Percentiles rank a stretch among this genome's conserved stretches.
Evolutionary conservation across 768 basidiomycete species (phyloP).

Genomic region (Mycena rosella): DNA sequence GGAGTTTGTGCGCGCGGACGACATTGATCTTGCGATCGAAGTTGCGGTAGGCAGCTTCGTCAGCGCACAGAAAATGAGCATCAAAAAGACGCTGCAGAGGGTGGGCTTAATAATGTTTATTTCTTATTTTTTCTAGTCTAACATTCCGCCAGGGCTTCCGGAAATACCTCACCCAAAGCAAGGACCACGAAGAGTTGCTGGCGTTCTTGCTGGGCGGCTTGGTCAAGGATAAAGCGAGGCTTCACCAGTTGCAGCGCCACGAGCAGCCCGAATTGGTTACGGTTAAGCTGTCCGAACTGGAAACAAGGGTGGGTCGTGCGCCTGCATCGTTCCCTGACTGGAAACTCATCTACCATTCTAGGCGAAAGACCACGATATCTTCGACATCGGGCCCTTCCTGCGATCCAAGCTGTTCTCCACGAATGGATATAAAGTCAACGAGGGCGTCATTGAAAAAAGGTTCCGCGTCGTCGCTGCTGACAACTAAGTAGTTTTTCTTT

Average conservation of each 20-base stretch:
- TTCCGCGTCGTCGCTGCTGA: slow-evolving; percentile 62
- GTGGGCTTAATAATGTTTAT: slow-evolving; percentile 64
- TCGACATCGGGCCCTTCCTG: slow-evolving; percentile 89
- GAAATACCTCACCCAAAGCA: slow-evolving; percentile 96
- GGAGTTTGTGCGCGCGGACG: slow-evolving; percentile 95
- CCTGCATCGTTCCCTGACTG: neutral
- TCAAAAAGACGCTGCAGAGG: slow-evolving; percentile 97
- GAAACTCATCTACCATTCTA: slow-evolving; percentile 45
- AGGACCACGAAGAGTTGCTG: slow-evolving; percentile 95
- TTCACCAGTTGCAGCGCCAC: slow-evolving; percentile 81
- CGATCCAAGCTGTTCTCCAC: slow-evolving; percentile 84
- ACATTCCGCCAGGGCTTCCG: slow-evolving; percentile 80
- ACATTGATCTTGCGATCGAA: slow-evolving; percentile 97
- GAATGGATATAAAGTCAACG: slow-evolving; percentile 88
- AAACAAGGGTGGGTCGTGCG: slow-evolving; percentile 76
- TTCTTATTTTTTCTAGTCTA: neutral
- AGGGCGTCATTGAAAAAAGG: slow-evolving; percentile 78
- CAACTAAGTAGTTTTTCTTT: too few relatives aligned
- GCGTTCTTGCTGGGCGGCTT: slow-evolving; percentile 95
- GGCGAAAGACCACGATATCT: slow-evolving; percentile 98
- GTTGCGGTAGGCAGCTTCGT: slow-evolving; percentile 97
- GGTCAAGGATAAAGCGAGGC: slow-evolving; percentile 91
- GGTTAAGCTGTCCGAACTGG: slow-evolving; percentile 85
- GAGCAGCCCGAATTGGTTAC: slow-evolving; percentile 83
- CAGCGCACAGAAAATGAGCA: slow-evolving; percentile 96